Evolutionary conservation across 805 yeast species (phyloP), one percentile per base, ranked within the genome.

Genomic region (Ogataea angusta): DNA sequence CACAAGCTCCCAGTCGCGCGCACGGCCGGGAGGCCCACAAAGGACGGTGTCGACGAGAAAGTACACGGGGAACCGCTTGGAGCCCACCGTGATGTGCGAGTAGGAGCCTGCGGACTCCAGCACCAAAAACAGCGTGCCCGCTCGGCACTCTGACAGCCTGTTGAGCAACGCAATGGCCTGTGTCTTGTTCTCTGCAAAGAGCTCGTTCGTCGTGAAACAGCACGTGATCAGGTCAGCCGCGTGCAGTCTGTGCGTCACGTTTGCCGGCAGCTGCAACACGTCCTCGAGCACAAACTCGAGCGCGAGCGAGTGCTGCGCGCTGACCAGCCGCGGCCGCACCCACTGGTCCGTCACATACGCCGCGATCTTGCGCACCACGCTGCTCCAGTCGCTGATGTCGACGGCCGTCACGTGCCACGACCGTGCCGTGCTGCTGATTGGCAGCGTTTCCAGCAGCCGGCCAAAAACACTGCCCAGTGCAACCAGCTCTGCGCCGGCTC

Each of bases 31-130:
- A 42, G 63, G 69, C 2, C 86, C 85, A 18, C 79, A 68, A 24
- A 88, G 63, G 1, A 86, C 69, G 26, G 82, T 85, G 54, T 88
- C 95, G 9, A 89, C 68, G 28, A 88, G 67, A 52, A 83, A 86
- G 49, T 86, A 89, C 3, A 88, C 81, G 0, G 96, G 96, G 65
- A 88, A 88, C 49, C 68, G 75, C 58, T 83, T 87, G 22, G 76
- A 61, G 3, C 95, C 95, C 30, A 88, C 73, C 2, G 78, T 72
- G 27, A 88, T 84, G 52, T 86, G 82, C 1, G 95, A 85, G 61
- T 81, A 88, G 8, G 95, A 84, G 0, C 96, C 96, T 0, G 96
- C 96, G 63, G 93, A 82, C 54, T 88, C 96, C 2, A 86, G 76
- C 17, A 88, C 77, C 32, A 89, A 66, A 25, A 88, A 61, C 21